Percentiles rank a stretch among this genome's conserved stretches.
phyloP scores from a whole-genome alignment of 306 rosid species.

The Cucurbita maxima region DNA sequence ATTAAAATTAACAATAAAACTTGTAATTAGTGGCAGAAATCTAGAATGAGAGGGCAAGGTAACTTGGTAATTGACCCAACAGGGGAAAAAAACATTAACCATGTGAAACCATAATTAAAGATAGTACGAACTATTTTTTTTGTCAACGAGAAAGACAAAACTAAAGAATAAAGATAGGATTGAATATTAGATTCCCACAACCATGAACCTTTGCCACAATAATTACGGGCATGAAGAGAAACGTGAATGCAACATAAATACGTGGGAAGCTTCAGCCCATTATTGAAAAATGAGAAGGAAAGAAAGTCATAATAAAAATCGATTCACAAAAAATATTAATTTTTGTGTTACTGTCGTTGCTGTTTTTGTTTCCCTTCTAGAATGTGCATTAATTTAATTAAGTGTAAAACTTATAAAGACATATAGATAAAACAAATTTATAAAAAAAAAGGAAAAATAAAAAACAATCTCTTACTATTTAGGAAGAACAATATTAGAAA shows the following conservation, averaged over 20 bases:
- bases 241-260: not conserved
- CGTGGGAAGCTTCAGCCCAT: not conserved
- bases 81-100: not conserved
- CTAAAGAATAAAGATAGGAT: not conserved
- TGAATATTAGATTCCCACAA: not conserved
- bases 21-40: not conserved
- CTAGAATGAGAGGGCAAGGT: not conserved
- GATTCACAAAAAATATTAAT: not conserved
- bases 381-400: not conserved
- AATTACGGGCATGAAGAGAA: not conserved
- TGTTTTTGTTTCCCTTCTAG: not conserved
- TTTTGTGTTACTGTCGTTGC: not conserved
- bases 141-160: not conserved
- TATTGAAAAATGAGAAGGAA: not conserved
- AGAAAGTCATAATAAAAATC: not conserved
- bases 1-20: not conserved
- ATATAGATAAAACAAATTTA: not conserved
- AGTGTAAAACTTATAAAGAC: not conserved
- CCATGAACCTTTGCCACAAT: not conserved
- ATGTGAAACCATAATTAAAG: not conserved
- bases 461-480: not conserved
- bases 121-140: not conserved
- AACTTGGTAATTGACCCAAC: not conserved
- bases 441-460: not conserved
- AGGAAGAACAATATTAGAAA: not conserved